A percentile compares a stretch with the other conserved stretches of the same genome.
phyloP scores from a whole-genome alignment of 345 rosid species.

The Populus alba region DNA sequence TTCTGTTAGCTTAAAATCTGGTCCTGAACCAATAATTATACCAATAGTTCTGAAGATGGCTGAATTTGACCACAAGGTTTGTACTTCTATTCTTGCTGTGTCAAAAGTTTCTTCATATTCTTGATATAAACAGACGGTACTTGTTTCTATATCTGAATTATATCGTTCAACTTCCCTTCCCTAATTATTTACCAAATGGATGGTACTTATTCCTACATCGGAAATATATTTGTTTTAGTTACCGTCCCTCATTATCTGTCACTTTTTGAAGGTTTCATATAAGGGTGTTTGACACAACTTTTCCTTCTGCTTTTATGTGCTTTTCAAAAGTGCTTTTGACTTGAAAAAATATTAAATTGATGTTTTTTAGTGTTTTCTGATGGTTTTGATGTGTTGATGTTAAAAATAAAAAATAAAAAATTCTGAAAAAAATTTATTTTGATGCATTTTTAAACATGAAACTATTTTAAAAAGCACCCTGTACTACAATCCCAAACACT shows the following conservation, averaged over 20 bases:
- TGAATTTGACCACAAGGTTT: constrained; percentile 92
- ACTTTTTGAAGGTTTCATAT: constrained; percentile 5
- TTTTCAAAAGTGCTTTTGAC: too few species aligned
- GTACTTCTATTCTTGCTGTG: background rate
- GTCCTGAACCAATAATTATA: constrained; percentile 72
- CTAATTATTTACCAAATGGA: background rate
- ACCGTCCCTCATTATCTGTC: background rate
- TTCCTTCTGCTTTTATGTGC: too few species aligned
- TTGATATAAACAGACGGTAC: constrained; percentile 4
- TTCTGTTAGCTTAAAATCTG: constrained; percentile 48
- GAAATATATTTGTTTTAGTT: background rate
- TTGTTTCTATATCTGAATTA: constrained; percentile 2
- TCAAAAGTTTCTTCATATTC: background rate
- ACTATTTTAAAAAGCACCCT: too few species aligned
- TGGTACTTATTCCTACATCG: background rate
- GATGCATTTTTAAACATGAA: too few species aligned
- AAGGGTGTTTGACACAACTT: too few species aligned
- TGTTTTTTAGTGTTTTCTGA: too few species aligned
- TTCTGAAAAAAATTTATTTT: too few species aligned
- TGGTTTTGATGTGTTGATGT: too few species aligned
- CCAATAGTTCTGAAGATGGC: constrained; percentile 92
- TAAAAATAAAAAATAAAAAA: too few species aligned
- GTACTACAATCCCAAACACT: background rate
- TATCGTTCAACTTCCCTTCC: background rate
- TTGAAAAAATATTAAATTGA: too few species aligned